Evolutionary conservation across 148 eudicot species (phyloP).

Genomic region (Vaccinium macrocarpon): DNA sequence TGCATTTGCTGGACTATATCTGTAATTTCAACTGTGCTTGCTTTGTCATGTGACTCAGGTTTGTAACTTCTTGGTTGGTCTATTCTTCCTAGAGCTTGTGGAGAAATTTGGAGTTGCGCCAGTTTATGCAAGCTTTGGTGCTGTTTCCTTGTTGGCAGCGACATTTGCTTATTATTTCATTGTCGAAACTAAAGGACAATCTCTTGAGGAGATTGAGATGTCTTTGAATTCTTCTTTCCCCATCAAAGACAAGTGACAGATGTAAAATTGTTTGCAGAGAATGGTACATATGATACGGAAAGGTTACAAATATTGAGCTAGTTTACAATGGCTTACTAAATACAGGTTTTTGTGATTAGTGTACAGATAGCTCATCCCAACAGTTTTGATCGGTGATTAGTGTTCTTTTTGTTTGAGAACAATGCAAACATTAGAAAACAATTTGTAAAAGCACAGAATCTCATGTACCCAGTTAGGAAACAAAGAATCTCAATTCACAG

Average conservation of each 20-base stretch:
- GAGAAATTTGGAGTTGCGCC: slow-evolving; percentile 64
- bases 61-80: slow-evolving; percentile 76
- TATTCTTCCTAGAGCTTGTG: slow-evolving; percentile 69
- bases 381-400: too few relatives aligned
- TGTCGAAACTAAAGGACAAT: slow-evolving; percentile 80
- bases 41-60: slow-evolving; percentile 39
- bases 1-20: neutral
- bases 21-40: neutral
- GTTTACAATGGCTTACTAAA: neutral
- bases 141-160: slow-evolving; percentile 59
- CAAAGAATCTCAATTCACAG: too few relatives aligned
- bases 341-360: neutral
- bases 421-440: too few relatives aligned
- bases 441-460: too few relatives aligned
- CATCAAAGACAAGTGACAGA: slow-evolving; percentile 30
- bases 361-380: too few relatives aligned
- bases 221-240: slow-evolving; percentile 44
- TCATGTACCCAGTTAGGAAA: too few relatives aligned
- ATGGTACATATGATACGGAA: neutral
- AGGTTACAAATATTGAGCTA: neutral
- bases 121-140: slow-evolving; percentile 62
- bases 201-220: slow-evolving; percentile 81
- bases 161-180: slow-evolving; percentile 47
- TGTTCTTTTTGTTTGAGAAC: too few relatives aligned
- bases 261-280: neutral